phyloP scores from a whole-genome alignment of 2,329 filamentous ascomycete species.

The Aureobasidium zeae region DNA sequence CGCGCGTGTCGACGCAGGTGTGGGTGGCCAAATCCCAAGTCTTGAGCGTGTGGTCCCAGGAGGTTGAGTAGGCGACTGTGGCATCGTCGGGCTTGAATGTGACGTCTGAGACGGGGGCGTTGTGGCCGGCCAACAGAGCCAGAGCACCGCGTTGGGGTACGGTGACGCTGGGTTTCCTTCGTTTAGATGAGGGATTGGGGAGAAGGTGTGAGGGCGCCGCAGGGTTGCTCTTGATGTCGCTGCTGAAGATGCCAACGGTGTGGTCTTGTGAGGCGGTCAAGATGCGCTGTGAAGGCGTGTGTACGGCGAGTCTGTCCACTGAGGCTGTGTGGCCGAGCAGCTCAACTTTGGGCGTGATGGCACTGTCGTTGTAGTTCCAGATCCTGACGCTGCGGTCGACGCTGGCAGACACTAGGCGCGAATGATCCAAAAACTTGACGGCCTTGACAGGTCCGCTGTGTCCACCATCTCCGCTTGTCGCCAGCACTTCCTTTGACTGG shows the following conservation, averaged over 20 bases:
- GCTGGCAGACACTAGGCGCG: conserved; percentile 71
- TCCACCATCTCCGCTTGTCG: conserved; percentile 64
- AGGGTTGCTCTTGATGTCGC: conserved; percentile 65
- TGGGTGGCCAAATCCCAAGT: conserved; percentile 86
- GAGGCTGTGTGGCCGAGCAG: conserved; percentile 72
- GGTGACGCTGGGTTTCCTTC: conserved; percentile 54
- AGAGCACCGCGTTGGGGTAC: conserved; percentile 68
- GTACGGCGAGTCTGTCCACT: conserved; percentile 66
- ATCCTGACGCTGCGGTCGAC: conserved; percentile 77
- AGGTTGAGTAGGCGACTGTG: conserved; percentile 84
- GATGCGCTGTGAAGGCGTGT: conserved; percentile 64
- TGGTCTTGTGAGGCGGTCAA: conserved; percentile 80
- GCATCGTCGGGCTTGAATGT: conserved; percentile 77
- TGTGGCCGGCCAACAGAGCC: conserved; percentile 62
- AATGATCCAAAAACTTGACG: conserved; percentile 72
- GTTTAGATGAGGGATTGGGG: conserved; percentile 58
- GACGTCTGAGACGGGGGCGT: conserved; percentile 64
- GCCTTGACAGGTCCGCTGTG: conserved; percentile 70
- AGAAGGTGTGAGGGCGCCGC: conserved; percentile 61
- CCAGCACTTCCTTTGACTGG: conserved; percentile 72
- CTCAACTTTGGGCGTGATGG: conserved; percentile 65
- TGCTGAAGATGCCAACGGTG: conserved; percentile 79
- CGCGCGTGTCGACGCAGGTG: conserved; percentile 68
- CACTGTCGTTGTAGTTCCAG: conserved; percentile 75
- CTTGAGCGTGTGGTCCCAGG: conserved; percentile 80